Evolutionary conservation across 768 basidiomycete species (phyloP).

Genomic region (Pulveroboletus frians): DNA sequence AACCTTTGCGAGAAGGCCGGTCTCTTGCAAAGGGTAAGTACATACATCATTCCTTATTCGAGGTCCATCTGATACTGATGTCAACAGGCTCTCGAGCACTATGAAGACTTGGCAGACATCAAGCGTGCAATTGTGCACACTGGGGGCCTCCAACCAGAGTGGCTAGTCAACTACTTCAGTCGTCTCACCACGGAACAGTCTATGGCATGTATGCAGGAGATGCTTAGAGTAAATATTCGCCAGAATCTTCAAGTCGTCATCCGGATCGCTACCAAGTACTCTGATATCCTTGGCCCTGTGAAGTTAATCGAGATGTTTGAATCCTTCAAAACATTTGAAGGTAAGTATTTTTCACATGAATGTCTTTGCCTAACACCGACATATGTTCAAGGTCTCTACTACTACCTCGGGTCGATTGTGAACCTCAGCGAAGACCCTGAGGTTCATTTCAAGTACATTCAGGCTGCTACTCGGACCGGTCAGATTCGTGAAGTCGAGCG

Average conservation of each 20-base stretch:
- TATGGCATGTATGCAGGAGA: slow-evolving; percentile 92
- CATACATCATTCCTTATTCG: slow-evolving; percentile 3
- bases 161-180: slow-evolving; percentile 97
- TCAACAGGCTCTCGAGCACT: slow-evolving; percentile 90
- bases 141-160: slow-evolving; percentile 81
- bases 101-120: slow-evolving; percentile 97
- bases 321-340: slow-evolving; percentile 95
- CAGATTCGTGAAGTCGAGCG: slow-evolving; percentile 99
- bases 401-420: slow-evolving; percentile 96
- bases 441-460: slow-evolving; percentile 99
- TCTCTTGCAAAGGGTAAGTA: slow-evolving; percentile 78
- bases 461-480: slow-evolving; percentile 95
- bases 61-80: slow-evolving; percentile 5
- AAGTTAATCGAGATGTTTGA: slow-evolving; percentile 99
- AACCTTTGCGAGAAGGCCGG: slow-evolving; percentile 99
- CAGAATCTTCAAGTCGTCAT: slow-evolving; percentile 96
- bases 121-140: slow-evolving; percentile 97
- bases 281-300: slow-evolving; percentile 93
- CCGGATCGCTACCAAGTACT: slow-evolving; percentile 98
- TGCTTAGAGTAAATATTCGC: slow-evolving; percentile 94
- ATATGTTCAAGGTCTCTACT: slow-evolving; percentile 70
- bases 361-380: neutral
- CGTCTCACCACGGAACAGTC: slow-evolving; percentile 96
- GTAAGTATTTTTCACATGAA: slow-evolving; percentile 30
- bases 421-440: slow-evolving; percentile 95